These are phyloP conservation scores for Tylopilus rubrobrunneus DNA, from an alignment of 768 basidiomycete genomes.

Conservation along the genomic window DNA sequence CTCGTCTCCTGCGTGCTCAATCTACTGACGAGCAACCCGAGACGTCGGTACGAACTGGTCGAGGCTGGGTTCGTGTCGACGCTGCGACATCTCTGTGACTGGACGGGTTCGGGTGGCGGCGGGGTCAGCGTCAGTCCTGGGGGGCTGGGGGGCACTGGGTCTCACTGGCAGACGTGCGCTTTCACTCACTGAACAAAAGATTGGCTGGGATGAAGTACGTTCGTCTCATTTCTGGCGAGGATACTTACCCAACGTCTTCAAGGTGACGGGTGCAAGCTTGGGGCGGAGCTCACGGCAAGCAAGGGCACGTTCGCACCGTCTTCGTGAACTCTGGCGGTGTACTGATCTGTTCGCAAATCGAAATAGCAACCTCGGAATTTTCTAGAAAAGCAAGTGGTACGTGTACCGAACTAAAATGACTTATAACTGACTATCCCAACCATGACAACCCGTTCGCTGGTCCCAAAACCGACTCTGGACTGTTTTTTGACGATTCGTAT, in stretches of 20 bases:
- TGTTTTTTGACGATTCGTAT: too few species aligned
- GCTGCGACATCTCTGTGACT: constrained; percentile 41
- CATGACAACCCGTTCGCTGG: too few species aligned
- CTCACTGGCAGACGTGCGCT: constrained; percentile 83
- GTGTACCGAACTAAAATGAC: too few species aligned
- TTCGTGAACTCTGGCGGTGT: constrained; percentile 13
- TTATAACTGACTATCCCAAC: too few species aligned
- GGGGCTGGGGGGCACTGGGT: too few species aligned
- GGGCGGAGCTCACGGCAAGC: constrained; percentile 68
- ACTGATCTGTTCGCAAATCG: not conserved
- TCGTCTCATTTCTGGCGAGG: not conserved
- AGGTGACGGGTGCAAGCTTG: constrained; percentile 68
- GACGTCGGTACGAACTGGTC: constrained; percentile 34
- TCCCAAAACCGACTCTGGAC: too few species aligned
- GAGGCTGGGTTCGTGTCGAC: constrained; percentile 45
- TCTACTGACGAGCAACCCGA: constrained; percentile 43
- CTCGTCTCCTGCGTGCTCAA: constrained; percentile 57
- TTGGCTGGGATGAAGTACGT: constrained; percentile 91
- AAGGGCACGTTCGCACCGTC: constrained; percentile 48
- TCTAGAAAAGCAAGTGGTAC: too few species aligned
- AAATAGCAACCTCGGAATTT: too few species aligned
- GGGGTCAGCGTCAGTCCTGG: too few species aligned
- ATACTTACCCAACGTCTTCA: not conserved
- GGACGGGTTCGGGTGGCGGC: constrained; percentile 20
- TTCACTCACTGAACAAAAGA: constrained; percentile 87